phyloP scores from a whole-genome alignment of 2,329 filamentous ascomycete genomes.

The Diplocarpon rosae region DNA sequence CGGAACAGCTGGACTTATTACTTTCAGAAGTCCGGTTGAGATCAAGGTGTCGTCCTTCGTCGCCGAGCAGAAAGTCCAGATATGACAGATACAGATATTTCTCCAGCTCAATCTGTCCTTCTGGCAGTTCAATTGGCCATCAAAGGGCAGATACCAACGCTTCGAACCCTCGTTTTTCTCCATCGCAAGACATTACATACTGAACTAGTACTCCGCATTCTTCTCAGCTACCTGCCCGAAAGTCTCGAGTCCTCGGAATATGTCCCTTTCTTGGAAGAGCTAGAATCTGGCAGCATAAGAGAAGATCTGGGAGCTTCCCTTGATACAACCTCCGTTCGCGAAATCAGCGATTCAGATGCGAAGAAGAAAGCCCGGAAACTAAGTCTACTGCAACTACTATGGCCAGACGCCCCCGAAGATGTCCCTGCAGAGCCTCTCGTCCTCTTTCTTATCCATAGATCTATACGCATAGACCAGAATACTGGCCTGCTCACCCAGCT shows the following conservation, averaged over 20 bases:
- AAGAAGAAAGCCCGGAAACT: conserved; percentile 53
- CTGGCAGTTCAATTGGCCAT: conserved; percentile 61
- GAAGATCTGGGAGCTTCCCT: conserved; percentile 33
- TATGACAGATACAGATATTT: conserved; percentile 35
- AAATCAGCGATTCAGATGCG: conserved; percentile 52
- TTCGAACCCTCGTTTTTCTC: conserved; percentile 48
- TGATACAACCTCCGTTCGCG: conserved; percentile 44
- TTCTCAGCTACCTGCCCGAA: conserved; percentile 71
- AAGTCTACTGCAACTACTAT: conserved; percentile 46
- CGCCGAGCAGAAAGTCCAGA: conserved; percentile 8
- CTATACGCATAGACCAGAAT: conserved; percentile 58
- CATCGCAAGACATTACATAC: conserved; percentile 47
- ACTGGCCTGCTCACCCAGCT: conserved; percentile 62
- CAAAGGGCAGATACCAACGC: conserved; percentile 50
- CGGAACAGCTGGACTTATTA: background rate
- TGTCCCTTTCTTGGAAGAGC: conserved; percentile 45
- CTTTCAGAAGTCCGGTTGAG: too few species aligned
- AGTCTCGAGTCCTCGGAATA: conserved; percentile 53
- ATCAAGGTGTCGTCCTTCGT: too few species aligned
- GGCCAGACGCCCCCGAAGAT: conserved; percentile 36
- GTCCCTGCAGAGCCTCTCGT: conserved; percentile 44
- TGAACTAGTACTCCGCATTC: conserved; percentile 57
- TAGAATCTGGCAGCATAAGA: conserved; percentile 28
- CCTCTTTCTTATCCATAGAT: conserved; percentile 56
- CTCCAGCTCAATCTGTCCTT: conserved; percentile 58